Evolutionary conservation across 345 rosid species (phyloP), one percentile per base, ranked within the genome.

Genomic region (Ailanthus altissimus): DNA sequence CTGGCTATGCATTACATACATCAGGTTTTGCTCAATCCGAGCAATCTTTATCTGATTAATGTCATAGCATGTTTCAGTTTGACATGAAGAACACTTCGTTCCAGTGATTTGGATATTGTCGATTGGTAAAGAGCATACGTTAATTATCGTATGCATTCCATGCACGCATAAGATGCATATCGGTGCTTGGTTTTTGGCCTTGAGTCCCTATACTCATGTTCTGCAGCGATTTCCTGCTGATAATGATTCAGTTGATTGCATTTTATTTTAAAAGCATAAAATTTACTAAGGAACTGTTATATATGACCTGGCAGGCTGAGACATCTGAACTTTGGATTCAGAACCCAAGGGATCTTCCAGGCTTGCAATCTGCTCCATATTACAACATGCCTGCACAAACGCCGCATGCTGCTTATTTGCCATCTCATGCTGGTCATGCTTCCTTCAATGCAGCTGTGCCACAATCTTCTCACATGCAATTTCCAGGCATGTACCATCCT

Each of bases 401-500:
- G 5, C 92, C 97, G 43, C 97, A 89, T 79, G 88, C 91, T 57
- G 87, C 98, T 50, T 93, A 92, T 77, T 36, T 93, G 85, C 85
- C 93, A 14, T 88, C 98, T 67, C 99, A 89, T 83, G 83, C 93
- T 18, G 88, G 89, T 23, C 97, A 90, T 78, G 88, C 90, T 16
- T 90, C 99, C 12, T 93, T 90, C 81, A 93, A 89, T 69, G 90
- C 90, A 11, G 93, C 93, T n/a, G 89, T 87, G 6, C 81, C 97
- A 14, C 97, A 93, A 80, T 92, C 99, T 75, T 89, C 98, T 21
- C 99, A 93, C 77, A 89, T 95, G 96, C 99, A 93, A 80, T 95
- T 86, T 81, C 86, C 92, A 1, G 98, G 98, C 68, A 62, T 92
- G 70, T 95, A 85, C 82, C 92, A 93, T 80, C 90, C 97, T 36